These are phyloP conservation scores for Pseudisothecium myosuroides DNA, from an alignment of 225 moss, liverwort and hornwort genomes.

Conservation along the genomic window DNA sequence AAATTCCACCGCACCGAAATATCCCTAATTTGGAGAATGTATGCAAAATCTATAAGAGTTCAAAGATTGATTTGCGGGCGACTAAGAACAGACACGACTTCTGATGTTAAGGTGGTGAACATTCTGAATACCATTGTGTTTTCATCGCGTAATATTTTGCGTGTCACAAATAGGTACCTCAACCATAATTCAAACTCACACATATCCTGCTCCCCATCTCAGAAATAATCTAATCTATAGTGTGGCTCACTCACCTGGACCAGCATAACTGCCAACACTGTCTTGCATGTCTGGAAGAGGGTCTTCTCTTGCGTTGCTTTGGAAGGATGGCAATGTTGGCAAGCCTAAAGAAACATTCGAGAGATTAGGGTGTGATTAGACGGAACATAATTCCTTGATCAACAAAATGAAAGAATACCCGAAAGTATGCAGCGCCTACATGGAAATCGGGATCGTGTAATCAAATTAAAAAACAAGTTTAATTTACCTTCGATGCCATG, in stretches of 20 bases:
- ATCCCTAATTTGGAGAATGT: neutral
- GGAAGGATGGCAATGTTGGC: conserved; percentile 8
- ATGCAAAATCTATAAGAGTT: neutral
- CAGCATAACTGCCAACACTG: conserved; percentile 3
- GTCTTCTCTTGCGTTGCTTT: conserved; percentile 14
- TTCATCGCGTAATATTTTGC: neutral
- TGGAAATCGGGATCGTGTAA: neutral
- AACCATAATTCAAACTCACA: neutral
- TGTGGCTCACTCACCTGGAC: conserved; percentile 25
- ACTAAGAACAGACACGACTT: neutral
- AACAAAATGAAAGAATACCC: neutral
- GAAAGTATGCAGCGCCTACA: neutral
- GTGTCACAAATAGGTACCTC: neutral
- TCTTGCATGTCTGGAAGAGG: conserved; percentile 30
- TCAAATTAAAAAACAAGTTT: neutral
- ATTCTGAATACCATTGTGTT: neutral
- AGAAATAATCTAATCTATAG: neutral
- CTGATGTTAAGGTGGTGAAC: neutral
- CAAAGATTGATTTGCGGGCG: neutral
- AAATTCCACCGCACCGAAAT: neutral
- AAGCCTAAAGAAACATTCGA: conserved; percentile 6
- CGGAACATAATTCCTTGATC: neutral
- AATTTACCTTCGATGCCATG: conserved; percentile 17
- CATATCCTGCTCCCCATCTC: neutral
- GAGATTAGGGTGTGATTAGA: neutral